Evolutionary conservation across 2,329 filamentous ascomycete genomes (phyloP).

Genomic region (Hypoxylon sp.): DNA sequence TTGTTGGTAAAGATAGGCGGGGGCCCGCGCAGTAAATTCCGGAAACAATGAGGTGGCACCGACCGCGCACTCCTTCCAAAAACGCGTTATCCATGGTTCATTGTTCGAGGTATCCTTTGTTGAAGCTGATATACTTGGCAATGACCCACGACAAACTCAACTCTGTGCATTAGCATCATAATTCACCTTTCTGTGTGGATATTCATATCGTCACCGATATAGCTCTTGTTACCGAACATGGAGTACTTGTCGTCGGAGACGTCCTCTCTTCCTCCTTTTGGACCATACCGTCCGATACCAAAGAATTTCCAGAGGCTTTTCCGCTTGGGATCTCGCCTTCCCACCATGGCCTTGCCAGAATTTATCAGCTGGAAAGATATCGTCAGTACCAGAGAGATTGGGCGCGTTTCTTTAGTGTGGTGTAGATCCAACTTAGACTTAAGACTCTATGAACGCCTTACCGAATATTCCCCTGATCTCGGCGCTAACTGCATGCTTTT

Average conservation of each 20-base stretch:
- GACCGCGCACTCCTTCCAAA: constrained; percentile 9
- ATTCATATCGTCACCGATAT: not conserved
- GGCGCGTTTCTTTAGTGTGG: not conserved
- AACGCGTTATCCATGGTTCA: constrained; percentile 3
- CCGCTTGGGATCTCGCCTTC: not conserved
- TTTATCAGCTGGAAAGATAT: not conserved
- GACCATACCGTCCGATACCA: not conserved
- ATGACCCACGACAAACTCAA: not conserved
- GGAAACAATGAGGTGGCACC: not conserved
- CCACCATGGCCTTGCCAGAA: not conserved
- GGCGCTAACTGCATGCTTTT: constrained; percentile 46
- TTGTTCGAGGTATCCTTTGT: constrained; percentile 3
- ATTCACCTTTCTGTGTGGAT: not conserved
- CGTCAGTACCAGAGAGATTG: constrained; percentile 12
- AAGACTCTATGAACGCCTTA: not conserved
- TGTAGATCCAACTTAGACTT: not conserved
- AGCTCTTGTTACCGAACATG: constrained; percentile 1
- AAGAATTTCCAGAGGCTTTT: not conserved
- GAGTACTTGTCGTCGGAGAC: not conserved
- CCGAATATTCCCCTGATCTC: not conserved
- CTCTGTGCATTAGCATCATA: not conserved
- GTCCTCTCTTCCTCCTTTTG: not conserved
- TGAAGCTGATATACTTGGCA: not conserved
- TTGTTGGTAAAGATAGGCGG: not conserved
- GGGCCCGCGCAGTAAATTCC: not conserved